A percentile compares a stretch with the other conserved stretches of the same genome.
phyloP scores from a whole-genome alignment of 768 basidiomycete genomes.

The Tulasnella sp. region DNA sequence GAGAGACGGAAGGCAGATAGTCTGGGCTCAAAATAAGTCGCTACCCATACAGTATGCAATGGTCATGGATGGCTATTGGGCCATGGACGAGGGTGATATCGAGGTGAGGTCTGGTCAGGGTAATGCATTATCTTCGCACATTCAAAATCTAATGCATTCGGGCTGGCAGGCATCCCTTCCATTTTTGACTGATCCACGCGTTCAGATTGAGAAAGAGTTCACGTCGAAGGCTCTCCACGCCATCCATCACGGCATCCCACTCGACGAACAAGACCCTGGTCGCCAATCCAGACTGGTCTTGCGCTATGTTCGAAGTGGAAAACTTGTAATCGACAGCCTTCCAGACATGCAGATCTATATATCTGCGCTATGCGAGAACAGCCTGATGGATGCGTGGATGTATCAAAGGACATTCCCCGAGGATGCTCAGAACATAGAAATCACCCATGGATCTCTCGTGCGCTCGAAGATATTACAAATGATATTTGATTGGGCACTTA shows the following conservation, averaged over 20 bases:
- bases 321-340: conserved; percentile 57
- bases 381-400: conserved; percentile 61
- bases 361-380: conserved; percentile 49
- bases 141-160: not conserved
- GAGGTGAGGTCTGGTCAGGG: conserved; percentile 37
- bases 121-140: not conserved
- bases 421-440: conserved; percentile 28
- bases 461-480: not conserved
- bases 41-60: conserved; percentile 57
- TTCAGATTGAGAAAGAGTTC: conserved; percentile 51
- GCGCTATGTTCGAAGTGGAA: conserved; percentile 63
- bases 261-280: conserved; percentile 28
- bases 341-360: conserved; percentile 61
- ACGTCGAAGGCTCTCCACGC: conserved; percentile 67
- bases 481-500: conserved; percentile 13
- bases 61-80: conserved; percentile 79
- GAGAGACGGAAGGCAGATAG: conserved; percentile 46
- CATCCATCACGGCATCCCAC: conserved; percentile 36
- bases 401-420: conserved; percentile 65
- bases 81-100: conserved; percentile 57
- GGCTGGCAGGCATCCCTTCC: conserved; percentile 52
- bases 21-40: conserved; percentile 34
- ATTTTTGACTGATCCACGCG: conserved; percentile 57
- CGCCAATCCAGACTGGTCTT: conserved; percentile 39
- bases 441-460: not conserved